Base-by-base conservation (phyloP, 352 stramenopile genomes). In the Phytopythium aichiense region DNA sequence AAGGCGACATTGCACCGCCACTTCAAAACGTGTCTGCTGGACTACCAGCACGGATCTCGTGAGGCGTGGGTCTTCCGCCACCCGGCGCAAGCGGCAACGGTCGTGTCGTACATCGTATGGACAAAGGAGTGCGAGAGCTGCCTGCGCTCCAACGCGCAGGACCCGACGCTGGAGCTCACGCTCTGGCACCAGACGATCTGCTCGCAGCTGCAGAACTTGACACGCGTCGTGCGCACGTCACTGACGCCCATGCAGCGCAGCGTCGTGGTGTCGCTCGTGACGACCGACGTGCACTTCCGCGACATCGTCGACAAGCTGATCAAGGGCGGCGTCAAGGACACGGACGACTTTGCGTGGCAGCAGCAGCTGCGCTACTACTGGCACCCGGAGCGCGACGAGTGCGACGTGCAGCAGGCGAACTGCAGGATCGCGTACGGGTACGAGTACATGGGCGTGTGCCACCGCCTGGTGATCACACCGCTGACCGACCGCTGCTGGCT, bases 401-500 rank as follows among this genome's bases (percentile, higher is more conserved):
- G 79, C 30, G 57, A 78, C 16, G 74, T 84, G 20, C 56, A 78
- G 42, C 81, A 92, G 56, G 81, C 82, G 0, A 91, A 92, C 58
- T 89, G 79, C 49, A 55, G 63, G 37, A 80, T 89, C 52, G 78
- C 77, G 43, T 98, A 97, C 63, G 91, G 91, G 0, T 97, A 97
- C 65, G 90, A 98, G 68, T 98, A 98, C 73, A 92, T 98, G 74
- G 91, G 91, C 7, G 93, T 91, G 12, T 91, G 85, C 38, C 90
- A 76, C 20, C 79, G 93, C 0, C 76, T 98, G 5, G 93, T 98
- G 11, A 98, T 98, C 58, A 98, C 93, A 8, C 93, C 93, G 12
- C 66, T 98, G 43, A 98, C 93, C 0, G 93, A 98, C 64, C 84
- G 92, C 0, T 97, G 89, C 61, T 98, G 95, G 81, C 93, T 98